Conservation (phyloP, 495 filamentous ascomycete species). For the Talaromyces thailandensis region DNA sequence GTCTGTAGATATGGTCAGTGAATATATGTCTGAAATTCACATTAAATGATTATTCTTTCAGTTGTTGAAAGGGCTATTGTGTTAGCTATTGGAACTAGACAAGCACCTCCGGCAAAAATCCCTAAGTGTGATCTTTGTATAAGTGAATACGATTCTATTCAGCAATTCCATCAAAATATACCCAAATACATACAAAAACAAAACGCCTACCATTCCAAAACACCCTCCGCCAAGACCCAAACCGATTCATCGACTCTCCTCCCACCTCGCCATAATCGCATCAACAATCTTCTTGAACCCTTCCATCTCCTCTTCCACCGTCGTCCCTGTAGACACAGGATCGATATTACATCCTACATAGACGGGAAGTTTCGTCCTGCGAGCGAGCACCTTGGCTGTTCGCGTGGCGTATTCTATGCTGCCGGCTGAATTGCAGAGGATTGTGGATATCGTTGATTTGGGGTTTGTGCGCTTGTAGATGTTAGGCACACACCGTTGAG, state of each 20-base stretch:
- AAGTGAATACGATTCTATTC: neutral
- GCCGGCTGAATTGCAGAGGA: slow-evolving; percentile 62
- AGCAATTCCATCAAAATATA: neutral
- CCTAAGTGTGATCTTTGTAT: too few relatives aligned
- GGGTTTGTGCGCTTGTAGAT: slow-evolving; percentile 24
- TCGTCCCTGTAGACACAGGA: slow-evolving; percentile 55
- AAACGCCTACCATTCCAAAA: neutral
- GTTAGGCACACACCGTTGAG: slow-evolving; percentile 4
- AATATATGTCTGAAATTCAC: too few relatives aligned
- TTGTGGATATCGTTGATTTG: slow-evolving; percentile 53
- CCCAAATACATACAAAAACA: neutral
- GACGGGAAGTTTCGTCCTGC: slow-evolving; percentile 56
- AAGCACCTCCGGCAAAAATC: too few relatives aligned
- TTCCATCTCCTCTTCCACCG: slow-evolving; percentile 92
- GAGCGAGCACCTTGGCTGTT: slow-evolving; percentile 71
- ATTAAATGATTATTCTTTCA: too few relatives aligned
- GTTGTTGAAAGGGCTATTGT: too few relatives aligned
- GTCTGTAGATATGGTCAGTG: too few relatives aligned
- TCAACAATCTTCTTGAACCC: slow-evolving; percentile 65
- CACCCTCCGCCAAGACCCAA: neutral
- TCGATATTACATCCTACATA: slow-evolving; percentile 74
- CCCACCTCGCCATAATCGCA: slow-evolving; percentile 52
- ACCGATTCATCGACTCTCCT: neutral
- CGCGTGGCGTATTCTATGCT: slow-evolving; percentile 81
- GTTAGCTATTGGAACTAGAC: too few relatives aligned